Percentiles rank a stretch among this genome's conserved stretches.
Conservation (phyloP, 1,284 basidiomycete species). For the Apiotrichum montevideense region DNA sequence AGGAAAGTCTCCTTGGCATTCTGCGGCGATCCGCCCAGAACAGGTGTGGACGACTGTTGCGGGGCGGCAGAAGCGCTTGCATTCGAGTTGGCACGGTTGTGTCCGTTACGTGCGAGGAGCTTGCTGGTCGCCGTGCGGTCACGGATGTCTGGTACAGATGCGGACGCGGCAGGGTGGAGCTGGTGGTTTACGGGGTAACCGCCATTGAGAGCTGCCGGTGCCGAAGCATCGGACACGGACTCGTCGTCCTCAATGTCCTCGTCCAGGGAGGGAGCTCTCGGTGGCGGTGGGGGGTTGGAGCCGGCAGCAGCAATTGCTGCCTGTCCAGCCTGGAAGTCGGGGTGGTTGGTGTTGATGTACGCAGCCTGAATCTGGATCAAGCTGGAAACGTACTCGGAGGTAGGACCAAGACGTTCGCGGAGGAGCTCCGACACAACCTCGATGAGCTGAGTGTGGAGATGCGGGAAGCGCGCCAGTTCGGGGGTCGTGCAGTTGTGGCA, state of each 20-base stretch:
- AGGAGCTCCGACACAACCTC: constrained; percentile 97
- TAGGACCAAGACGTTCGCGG: constrained; percentile 89
- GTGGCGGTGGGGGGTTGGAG: constrained; percentile 19
- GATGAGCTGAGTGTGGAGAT: constrained; percentile 85
- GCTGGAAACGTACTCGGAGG: constrained; percentile 91
- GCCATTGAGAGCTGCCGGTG: constrained; percentile 52
- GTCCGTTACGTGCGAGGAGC: constrained; percentile 19
- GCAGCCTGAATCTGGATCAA: constrained; percentile 96
- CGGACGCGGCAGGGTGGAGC: constrained; percentile 56
- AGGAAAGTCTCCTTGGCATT: constrained; percentile 79
- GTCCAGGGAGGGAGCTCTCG: constrained; percentile 26
- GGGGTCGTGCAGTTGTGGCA: constrained; percentile 95
- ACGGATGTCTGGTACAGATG: constrained; percentile 68
- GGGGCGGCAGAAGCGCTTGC: constrained; percentile 15
- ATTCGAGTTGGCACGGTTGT: constrained; percentile 14
- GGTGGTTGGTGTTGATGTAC: constrained; percentile 83
- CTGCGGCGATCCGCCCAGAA: constrained; percentile 39
- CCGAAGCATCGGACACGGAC: constrained; percentile 38
- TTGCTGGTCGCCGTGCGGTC: constrained; percentile 16
- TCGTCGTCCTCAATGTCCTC: constrained; percentile 34
- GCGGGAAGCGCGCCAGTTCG: constrained; percentile 94
- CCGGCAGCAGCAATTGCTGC: constrained; percentile 46
- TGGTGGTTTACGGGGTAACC: constrained; percentile 52
- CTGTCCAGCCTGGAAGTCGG: constrained; percentile 47
- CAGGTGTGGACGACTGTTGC: constrained; percentile 16